Evolutionary conservation across 192 early-diverging fungal species (phyloP).

Genomic region (Cladochytrium replicatum): DNA sequence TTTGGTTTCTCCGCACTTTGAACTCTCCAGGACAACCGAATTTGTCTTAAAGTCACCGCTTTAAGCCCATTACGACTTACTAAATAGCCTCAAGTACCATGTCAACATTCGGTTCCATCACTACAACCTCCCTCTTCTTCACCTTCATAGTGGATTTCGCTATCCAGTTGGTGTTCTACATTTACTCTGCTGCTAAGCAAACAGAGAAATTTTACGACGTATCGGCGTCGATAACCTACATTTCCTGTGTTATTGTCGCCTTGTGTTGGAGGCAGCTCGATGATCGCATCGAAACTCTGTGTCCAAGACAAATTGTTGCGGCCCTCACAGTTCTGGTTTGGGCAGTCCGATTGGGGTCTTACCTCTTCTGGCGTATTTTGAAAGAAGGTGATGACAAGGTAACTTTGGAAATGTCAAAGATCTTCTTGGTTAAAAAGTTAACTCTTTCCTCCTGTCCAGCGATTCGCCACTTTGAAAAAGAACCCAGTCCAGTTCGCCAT

Average conservation of each 20-base stretch:
- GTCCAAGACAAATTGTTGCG: slow-evolving; percentile 31
- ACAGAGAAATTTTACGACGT: slow-evolving; percentile 43
- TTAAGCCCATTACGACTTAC: too few relatives aligned
- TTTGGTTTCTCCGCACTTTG: too few relatives aligned
- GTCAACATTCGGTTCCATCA: too few relatives aligned
- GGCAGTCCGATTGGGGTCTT: slow-evolving; percentile 30
- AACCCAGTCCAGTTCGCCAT: slow-evolving; percentile 29
- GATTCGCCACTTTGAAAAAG: slow-evolving; percentile 38
- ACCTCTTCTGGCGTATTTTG: slow-evolving; percentile 28
- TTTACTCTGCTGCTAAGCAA: slow-evolving; percentile 26
- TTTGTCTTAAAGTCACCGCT: too few relatives aligned
- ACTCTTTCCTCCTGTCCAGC: slow-evolving; percentile 1
- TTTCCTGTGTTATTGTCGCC: slow-evolving; percentile 28
- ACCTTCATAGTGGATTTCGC: slow-evolving; percentile 33
- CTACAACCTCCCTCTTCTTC: slow-evolving; percentile 25
- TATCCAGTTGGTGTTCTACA: slow-evolving; percentile 37
- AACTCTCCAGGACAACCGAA: too few relatives aligned
- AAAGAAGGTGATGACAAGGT: background rate
- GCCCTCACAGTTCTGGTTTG: slow-evolving; percentile 27
- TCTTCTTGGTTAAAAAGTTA: background rate
- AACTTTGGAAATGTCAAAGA: background rate
- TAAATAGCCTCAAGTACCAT: too few relatives aligned
- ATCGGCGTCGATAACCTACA: slow-evolving; percentile 34
- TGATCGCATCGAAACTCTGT: slow-evolving; percentile 8
- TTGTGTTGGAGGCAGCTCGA: slow-evolving; percentile 19